Evolutionary conservation across 305 asterid species (phyloP).

Genomic region (Ruellia speciosa): DNA sequence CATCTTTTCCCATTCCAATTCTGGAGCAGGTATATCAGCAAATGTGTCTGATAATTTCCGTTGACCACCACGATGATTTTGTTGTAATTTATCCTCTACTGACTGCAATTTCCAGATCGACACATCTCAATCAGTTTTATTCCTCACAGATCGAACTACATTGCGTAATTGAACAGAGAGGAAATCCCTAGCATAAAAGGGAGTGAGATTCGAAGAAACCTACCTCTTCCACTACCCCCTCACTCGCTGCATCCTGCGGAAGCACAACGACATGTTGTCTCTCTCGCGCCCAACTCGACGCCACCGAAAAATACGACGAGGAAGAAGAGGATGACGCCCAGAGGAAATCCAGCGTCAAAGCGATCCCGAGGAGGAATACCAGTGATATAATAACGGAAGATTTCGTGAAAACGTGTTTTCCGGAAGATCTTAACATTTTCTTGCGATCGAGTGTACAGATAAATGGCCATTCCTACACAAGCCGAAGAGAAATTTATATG

Average conservation of each 20-base stretch:
- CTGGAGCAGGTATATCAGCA: constrained; percentile 75
- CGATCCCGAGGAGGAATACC: constrained; percentile 35
- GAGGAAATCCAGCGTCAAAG: constrained; percentile 34
- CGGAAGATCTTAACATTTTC: constrained; percentile 33
- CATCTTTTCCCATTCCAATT: constrained; percentile 73
- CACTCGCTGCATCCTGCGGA: constrained; percentile 20
- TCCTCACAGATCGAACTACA: constrained; percentile 1
- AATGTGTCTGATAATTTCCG: constrained; percentile 44
- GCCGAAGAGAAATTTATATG: not conserved
- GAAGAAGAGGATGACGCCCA: constrained; percentile 45
- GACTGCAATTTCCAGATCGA: constrained; percentile 25
- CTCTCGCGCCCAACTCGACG: constrained; percentile 29
- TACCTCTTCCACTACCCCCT: constrained; percentile 26
- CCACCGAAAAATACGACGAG: constrained; percentile 25
- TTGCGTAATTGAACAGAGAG: not conserved
- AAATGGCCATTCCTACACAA: not conserved
- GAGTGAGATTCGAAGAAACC: not conserved
- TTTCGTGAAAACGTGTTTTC: constrained; percentile 36
- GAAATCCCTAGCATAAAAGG: too few relatives aligned
- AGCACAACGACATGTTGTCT: constrained; percentile 20
- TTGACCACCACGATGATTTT: constrained; percentile 22
- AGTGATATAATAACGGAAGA: constrained; percentile 35
- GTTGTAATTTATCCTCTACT: constrained; percentile 18
- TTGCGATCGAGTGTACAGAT: not conserved
- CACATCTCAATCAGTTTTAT: constrained; percentile 2